A percentile compares a stretch with the other conserved stretches of the same genome.
Conservation (phyloP, 148 eudicot genomes). For the Diospyros kaki region DNA sequence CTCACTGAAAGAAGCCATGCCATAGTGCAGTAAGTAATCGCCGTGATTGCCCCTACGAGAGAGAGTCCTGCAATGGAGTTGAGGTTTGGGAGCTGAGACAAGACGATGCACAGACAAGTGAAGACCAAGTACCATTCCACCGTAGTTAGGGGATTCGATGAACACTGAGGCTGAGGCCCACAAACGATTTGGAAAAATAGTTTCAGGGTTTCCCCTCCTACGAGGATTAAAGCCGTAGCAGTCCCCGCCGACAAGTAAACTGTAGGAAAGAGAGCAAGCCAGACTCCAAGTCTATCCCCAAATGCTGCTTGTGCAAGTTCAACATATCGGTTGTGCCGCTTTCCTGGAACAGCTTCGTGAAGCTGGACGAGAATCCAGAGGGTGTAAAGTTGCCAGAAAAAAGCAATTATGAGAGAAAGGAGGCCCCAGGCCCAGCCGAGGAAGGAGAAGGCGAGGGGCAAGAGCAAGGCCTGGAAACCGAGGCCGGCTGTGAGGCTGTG, state of each 20-base stretch:
- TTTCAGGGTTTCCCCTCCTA: slow-evolving; percentile 98
- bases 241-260: slow-evolving; percentile 95
- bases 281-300: slow-evolving; percentile 80
- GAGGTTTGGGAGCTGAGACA: slow-evolving; percentile 92
- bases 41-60: slow-evolving; percentile 91
- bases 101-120: slow-evolving; percentile 84
- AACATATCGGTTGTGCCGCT: slow-evolving; percentile 92
- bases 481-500: slow-evolving; percentile 93
- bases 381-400: slow-evolving; percentile 93
- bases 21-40: slow-evolving; percentile 90
- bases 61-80: slow-evolving; percentile 98
- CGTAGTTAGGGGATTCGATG: slow-evolving; percentile 92
- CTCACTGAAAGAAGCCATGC: slow-evolving; percentile 94
- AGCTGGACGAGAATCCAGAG: slow-evolving; percentile 96
- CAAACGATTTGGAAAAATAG: slow-evolving; percentile 87
- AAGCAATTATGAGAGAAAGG: slow-evolving; percentile 81
- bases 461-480: slow-evolving; percentile 24
- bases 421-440: slow-evolving; percentile 93
- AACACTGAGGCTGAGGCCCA: slow-evolving; percentile 81
- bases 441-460: neutral
- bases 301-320: slow-evolving; percentile 98
- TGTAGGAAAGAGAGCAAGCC: slow-evolving; percentile 98
- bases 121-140: slow-evolving; percentile 98
- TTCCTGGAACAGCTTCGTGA: slow-evolving; percentile 99
- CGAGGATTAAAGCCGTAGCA: slow-evolving; percentile 85